Evolutionary conservation across 2,329 filamentous ascomycete species (phyloP), one percentile per base, ranked within the genome.

Genomic region (Tolypocladium ophioglossoides): DNA sequence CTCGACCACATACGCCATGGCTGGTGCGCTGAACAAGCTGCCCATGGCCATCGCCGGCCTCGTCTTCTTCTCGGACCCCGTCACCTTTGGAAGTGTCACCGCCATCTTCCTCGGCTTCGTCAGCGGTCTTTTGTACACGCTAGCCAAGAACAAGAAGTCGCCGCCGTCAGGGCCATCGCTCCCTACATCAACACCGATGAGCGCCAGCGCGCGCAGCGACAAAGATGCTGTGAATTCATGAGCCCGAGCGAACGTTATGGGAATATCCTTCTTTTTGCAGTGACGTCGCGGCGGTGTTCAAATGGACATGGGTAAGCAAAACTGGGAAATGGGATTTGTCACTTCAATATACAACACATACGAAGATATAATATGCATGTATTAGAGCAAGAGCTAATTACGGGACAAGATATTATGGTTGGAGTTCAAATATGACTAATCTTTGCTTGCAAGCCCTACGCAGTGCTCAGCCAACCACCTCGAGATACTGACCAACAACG

Each of bases 1-100:
- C 0, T 96, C 91, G 20, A 99, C 94, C 10, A 99, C 94, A 2
- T 99, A 97, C 78, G 95, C 89, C 34, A 97, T 99, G 92, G 94
- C 97, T 54, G 94, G 94, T 58, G 90, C 92, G 20, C 79, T 99
- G 65, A 99, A 99, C 81, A 99, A 99, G 79, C 85, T 99, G 35
- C 94, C 94, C 44, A 91, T 99, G 63, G 94, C 94, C 54, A 71
- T 99, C 61, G 92, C 87, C 59, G 94, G 94, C 32, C 81, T 99
- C 41, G 73, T 99, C 64, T 99, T 99, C 80, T 99, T 99, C 73
- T 83, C 94, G 58, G 91, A 91, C 0, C 91, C 94, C 0, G 87
- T 96, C 63, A 97, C 94, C 0, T 81, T 96, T 58, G 91, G 90
- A 63, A 94, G 89, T 66, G 89, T 96, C 12, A 89, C 89, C 24